Percentiles rank a stretch among this genome's conserved stretches.
phyloP scores from a whole-genome alignment of 768 basidiomycete genomes.

The Artomyces pyxidatus region DNA sequence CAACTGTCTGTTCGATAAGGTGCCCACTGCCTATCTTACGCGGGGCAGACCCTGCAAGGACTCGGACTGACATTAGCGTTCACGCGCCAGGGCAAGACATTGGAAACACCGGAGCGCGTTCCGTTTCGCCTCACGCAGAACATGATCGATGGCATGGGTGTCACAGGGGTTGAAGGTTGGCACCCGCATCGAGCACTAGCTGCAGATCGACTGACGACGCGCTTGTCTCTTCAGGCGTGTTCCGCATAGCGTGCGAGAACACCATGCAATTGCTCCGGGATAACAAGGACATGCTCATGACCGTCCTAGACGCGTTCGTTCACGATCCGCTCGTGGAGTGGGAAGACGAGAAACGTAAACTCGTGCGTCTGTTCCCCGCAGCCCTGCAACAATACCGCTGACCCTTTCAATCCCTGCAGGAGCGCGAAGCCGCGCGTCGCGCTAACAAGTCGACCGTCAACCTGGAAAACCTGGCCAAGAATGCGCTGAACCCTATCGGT shows the following conservation, averaged over 20 bases:
- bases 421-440: constrained; percentile 10
- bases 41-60: too few relatives aligned
- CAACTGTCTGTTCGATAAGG: constrained; percentile 96
- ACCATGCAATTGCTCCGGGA: constrained; percentile 80
- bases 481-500: constrained; percentile 72
- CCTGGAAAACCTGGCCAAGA: constrained; percentile 59
- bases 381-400: neutral
- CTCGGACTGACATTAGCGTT: neutral
- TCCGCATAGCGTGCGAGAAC: constrained; percentile 85
- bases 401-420: constrained; percentile 5
- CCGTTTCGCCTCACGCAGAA: constrained; percentile 95
- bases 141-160: constrained; percentile 83
- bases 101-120: constrained; percentile 86
- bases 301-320: constrained; percentile 91
- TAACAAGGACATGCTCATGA: constrained; percentile 91
- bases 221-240: constrained; percentile 56
- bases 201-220: neutral
- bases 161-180: constrained; percentile 85
- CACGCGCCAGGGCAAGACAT: constrained; percentile 67
- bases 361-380: constrained; percentile 27
- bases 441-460: constrained; percentile 29
- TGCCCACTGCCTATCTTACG: constrained; percentile 22
- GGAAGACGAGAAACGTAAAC: constrained; percentile 72
- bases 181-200: neutral
- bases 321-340: constrained; percentile 97